phyloP scores from a whole-genome alignment of 2,329 filamentous ascomycete species.

The Phaeosphaeriaceae sp. region DNA sequence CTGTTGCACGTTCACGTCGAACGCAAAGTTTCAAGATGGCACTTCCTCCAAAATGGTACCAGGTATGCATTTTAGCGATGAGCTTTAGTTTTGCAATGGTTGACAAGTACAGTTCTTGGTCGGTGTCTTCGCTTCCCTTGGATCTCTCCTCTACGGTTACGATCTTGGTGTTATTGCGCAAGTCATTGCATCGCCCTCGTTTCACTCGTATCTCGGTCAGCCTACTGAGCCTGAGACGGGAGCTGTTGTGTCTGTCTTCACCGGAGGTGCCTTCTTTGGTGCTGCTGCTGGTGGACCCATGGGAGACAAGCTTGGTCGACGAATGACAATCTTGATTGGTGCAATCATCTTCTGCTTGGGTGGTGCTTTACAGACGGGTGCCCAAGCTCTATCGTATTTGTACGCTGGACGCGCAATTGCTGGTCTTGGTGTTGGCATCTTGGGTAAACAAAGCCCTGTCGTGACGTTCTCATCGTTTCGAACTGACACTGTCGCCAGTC shows the following conservation, averaged over 20 bases:
- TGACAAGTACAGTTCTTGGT: slow-evolving; percentile 59
- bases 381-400: slow-evolving; percentile 65
- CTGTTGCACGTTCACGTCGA: slow-evolving; percentile 8
- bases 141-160: slow-evolving; percentile 65
- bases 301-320: slow-evolving; percentile 71
- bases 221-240: slow-evolving; percentile 60
- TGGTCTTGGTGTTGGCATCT: slow-evolving; percentile 68
- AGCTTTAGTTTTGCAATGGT: not conserved
- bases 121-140: slow-evolving; percentile 65
- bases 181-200: slow-evolving; percentile 57
- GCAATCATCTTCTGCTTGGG: slow-evolving; percentile 75
- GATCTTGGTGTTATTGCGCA: slow-evolving; percentile 68
- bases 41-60: slow-evolving; percentile 65
- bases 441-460: slow-evolving; percentile 32
- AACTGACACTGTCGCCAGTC: not conserved
- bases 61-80: slow-evolving; percentile 45
- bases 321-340: slow-evolving; percentile 75
- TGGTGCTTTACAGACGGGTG: slow-evolving; percentile 75
- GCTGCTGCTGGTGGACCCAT: slow-evolving; percentile 68
- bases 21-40: slow-evolving; percentile 50
- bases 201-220: slow-evolving; percentile 48
- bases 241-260: slow-evolving; percentile 79
- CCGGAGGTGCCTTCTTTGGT: slow-evolving; percentile 75
- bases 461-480: not conserved
- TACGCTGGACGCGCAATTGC: slow-evolving; percentile 75